Evolutionary conservation across 495 filamentous ascomycete species (phyloP).

Genomic region (Aspergillus steynii): DNA sequence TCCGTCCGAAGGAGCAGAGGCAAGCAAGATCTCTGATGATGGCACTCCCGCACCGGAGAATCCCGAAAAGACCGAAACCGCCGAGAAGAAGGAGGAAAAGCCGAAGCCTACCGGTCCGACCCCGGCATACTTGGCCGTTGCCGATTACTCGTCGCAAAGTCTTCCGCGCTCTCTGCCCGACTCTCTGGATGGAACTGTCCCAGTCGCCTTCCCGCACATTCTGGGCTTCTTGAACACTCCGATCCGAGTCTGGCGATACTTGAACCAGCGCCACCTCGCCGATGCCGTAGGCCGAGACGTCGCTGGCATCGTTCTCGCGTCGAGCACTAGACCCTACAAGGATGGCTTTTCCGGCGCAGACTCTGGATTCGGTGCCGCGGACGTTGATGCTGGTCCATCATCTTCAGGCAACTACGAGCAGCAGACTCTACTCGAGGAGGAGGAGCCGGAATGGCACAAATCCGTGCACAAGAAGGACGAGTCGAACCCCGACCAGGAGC

Average conservation of each 20-base stretch:
- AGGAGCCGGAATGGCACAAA: constrained; percentile 90
- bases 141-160: constrained; percentile 63
- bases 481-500: constrained; percentile 48
- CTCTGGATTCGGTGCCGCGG: constrained; percentile 19
- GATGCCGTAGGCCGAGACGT: constrained; percentile 88
- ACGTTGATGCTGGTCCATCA: neutral
- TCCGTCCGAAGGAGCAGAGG: constrained; percentile 22
- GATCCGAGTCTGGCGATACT: constrained; percentile 80
- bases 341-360: constrained; percentile 31
- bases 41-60: constrained; percentile 29
- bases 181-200: constrained; percentile 62
- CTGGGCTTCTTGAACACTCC: constrained; percentile 93
- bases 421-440: constrained; percentile 64
- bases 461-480: constrained; percentile 65
- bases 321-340: constrained; percentile 49
- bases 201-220: constrained; percentile 81
- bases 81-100: constrained; percentile 49
- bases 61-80: constrained; percentile 34
- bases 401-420: constrained; percentile 58
- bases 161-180: constrained; percentile 62
- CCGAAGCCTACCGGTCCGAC: constrained; percentile 47
- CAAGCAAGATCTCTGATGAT: constrained; percentile 29
- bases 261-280: constrained; percentile 81
- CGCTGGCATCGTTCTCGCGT: constrained; percentile 77
- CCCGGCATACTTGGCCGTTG: constrained; percentile 65